A percentile compares a stretch with the other conserved stretches of the same genome.
These are phyloP conservation scores for Gnomoniopsis sp. DNA, from an alignment of 2,329 filamentous ascomycete species.

Conservation along the genomic window DNA sequence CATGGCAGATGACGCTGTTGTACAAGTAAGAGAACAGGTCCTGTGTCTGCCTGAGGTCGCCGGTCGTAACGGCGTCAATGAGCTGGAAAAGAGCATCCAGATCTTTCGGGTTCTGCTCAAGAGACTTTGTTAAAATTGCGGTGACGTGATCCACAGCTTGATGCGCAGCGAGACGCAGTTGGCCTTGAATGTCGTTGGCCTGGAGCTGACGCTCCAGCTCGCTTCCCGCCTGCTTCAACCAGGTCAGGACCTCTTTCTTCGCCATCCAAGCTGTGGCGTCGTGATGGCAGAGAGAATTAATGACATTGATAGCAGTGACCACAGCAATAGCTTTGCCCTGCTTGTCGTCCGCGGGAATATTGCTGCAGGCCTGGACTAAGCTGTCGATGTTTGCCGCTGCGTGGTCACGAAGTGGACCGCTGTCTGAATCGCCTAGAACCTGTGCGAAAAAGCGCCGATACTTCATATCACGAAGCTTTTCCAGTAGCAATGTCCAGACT, in stretches of 20 bases:
- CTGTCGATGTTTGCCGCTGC: constrained; percentile 70
- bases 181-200: constrained; percentile 64
- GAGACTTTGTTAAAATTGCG: constrained; percentile 75
- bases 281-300: constrained; percentile 72
- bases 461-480: constrained; percentile 75
- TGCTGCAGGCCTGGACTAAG: constrained; percentile 65
- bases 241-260: constrained; percentile 56
- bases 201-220: constrained; percentile 74
- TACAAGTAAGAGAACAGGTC: constrained; percentile 81
- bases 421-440: constrained; percentile 72
- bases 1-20: constrained; percentile 74
- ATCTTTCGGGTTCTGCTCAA: constrained; percentile 71
- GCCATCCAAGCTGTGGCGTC: constrained; percentile 69
- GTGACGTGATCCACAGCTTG: constrained; percentile 89
- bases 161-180: constrained; percentile 77
- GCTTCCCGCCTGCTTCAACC: constrained; percentile 66
- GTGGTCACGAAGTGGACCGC: constrained; percentile 69
- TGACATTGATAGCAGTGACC: constrained; percentile 83
- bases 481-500: constrained; percentile 76
- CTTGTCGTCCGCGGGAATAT: constrained; percentile 60
- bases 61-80: constrained; percentile 77
- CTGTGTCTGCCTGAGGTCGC: constrained; percentile 76
- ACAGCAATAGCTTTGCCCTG: constrained; percentile 67
- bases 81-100: constrained; percentile 81
- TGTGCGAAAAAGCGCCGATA: constrained; percentile 92